Base-by-base conservation (phyloP, 2,329 filamentous ascomycete genomes). In the Parafenestella ontariensis region DNA sequence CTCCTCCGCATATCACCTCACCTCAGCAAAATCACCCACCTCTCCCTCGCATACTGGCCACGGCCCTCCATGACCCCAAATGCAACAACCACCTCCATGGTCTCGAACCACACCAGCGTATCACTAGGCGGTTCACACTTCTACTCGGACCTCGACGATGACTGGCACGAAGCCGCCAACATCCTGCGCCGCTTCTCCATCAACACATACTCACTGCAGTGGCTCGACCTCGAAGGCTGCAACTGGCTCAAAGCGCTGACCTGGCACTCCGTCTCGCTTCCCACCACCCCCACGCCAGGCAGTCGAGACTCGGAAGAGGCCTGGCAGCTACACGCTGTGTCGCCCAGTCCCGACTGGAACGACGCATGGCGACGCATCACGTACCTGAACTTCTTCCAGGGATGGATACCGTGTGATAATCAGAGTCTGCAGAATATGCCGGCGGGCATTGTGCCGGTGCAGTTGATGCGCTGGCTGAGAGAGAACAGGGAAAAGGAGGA, bases 21-120 rank as follows among this genome's bases (percentile, higher is more conserved):
- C 23, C 70, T 86, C 0, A 77, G 82, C n/a, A 84, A 79, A 3
- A 68, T 89, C 21, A 87, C 85, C 0, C 85, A 88, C 59, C 76
- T 89, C 2, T 88, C 85, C 0, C 77, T 89, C 2, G 85, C 85
- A 2, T 79, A 85, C 67, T 89, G 86, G 86, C 85, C 85, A 2
- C 73, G 78, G 18, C 86, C 86, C 2, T 83, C 81, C 0, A 72
- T 83, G n/a, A 85, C 83, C 0, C 83, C 83, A 0, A 82, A 85
- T 55, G 74, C 83, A 2, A 73, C 74, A 2, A 80, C 78, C 8
- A 69, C 79, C 6, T 79, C 77, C 10, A 74, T 83, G 58, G 68
- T 79, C 10, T 75, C 74, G 18, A 72, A 75, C 23, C 68, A 77
- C 46, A 75, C 75, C 17, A 74, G 77, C 13, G 74, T 85, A 18